These are phyloP conservation scores for Balakata baccata DNA, from an alignment of 345 rosid species.

Conservation along the genomic window DNA sequence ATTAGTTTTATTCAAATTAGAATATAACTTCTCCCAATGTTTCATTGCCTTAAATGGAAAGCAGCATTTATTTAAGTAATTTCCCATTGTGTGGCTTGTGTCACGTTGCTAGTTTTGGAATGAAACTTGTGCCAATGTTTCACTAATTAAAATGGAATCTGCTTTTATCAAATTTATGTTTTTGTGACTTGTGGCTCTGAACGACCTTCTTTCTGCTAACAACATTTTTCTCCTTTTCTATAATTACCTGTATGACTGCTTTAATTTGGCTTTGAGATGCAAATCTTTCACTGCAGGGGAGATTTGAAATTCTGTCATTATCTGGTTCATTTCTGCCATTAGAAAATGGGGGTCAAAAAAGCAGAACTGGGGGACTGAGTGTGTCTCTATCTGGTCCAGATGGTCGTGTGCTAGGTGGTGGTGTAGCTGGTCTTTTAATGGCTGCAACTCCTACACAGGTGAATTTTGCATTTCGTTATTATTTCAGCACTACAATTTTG, in stretches of 20 bases:
- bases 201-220: not conserved
- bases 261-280: slow-evolving; percentile 1
- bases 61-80: not conserved
- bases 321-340: slow-evolving; percentile 77
- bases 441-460: slow-evolving; percentile 97
- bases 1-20: not conserved
- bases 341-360: slow-evolving; percentile 61
- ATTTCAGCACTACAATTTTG: not conserved
- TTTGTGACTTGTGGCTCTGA: not conserved
- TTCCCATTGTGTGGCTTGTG: not conserved
- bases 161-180: not conserved
- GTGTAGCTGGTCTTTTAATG: slow-evolving; percentile 73
- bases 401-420: slow-evolving; percentile 85
- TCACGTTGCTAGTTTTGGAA: not conserved
- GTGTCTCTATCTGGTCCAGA: slow-evolving; percentile 83
- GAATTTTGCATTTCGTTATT: not conserved
- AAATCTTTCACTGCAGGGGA: slow-evolving; percentile 50
- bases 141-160: not conserved
- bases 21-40: not conserved
- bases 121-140: not conserved
- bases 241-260: not conserved
- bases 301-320: slow-evolving; percentile 79
- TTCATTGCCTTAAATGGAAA: not conserved
- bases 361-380: slow-evolving; percentile 75
- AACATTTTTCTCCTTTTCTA: not conserved